Evolutionary conservation across 352 stramenopile species (phyloP), one percentile per base, ranked within the genome.

Genomic region (Hyaloperonospora arabidopsidis): DNA sequence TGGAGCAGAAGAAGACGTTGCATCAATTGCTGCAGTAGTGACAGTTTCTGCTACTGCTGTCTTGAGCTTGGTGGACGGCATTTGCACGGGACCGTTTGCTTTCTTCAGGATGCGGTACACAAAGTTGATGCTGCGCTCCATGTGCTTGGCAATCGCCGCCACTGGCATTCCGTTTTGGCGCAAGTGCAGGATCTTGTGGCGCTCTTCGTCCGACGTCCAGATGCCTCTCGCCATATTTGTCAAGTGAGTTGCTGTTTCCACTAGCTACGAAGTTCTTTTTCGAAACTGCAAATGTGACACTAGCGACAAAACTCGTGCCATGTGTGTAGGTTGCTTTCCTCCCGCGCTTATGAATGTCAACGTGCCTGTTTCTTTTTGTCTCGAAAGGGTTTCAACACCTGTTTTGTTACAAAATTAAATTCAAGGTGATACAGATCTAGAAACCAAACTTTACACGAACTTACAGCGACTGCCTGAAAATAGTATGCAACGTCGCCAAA

Each of bases 131-230:
- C 73, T 84, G 54, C 71, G 60, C 44, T 50, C 47, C 23, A 65
- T 59, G 25, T 55, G 19, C 49, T 50, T 55, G 5, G 78, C 68
- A 55, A 88, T 76, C 18, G 62, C 49, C 12, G 49, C 38, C 14
- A 78, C 62, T 0, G 59, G 36, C 52, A 85, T 54, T 18, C 75
- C 73, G 18, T 66, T 51, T 6, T 53, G 54, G 32, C 70, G 63
- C 65, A 85, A 62, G 43, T 59, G 45, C 7, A 71, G 43, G 49
- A 88, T 82, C 29, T 49, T 53, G 17, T 57, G 48, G 11, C 56
- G 63, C 50, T 84, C 72, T 19, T 73, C 62, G 7, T 64, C 53
- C 40, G 75, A 77, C 1, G 83, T 48, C 61, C 62, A 70, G 41
- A 45, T 65, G 12, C 62, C 68, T 51, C 67, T 66, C 43, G 67